These are phyloP conservation scores for Berberis thunbergii DNA, from an alignment of 164 flowering plant species.

Conservation along the genomic window DNA sequence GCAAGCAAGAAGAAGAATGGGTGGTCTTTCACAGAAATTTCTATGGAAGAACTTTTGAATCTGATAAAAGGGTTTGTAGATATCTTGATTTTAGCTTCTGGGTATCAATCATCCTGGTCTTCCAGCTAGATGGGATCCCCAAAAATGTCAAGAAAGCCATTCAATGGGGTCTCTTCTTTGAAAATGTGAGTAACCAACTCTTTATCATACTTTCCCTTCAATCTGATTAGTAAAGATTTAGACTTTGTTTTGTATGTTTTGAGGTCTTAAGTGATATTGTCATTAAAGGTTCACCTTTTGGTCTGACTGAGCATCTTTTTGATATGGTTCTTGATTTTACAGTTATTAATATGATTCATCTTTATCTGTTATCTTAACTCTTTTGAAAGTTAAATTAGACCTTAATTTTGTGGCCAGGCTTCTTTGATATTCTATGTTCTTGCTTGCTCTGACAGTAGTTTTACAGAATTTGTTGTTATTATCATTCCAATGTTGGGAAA, in stretches of 20 bases:
- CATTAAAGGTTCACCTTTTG: no score
- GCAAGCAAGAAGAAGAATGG: slow-evolving; percentile 17
- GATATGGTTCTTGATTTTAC: no score
- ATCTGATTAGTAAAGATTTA: background rate
- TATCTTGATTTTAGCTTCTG: no score
- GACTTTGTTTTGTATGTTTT: background rate
- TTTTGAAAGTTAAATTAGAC: no score
- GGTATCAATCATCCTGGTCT: no score
- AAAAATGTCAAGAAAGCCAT: slow-evolving; percentile 49
- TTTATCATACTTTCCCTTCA: background rate
- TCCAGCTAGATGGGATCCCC: slow-evolving; percentile 41
- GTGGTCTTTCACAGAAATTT: slow-evolving; percentile 52
- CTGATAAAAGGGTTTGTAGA: slow-evolving; percentile 58
- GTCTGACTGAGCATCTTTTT: no score
- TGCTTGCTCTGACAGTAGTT: background rate
- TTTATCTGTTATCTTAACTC: no score
- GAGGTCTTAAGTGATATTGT: background rate
- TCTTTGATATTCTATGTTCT: no score
- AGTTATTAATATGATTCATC: background rate
- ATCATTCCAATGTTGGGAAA: background rate
- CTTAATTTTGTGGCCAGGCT: no score
- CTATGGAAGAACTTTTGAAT: slow-evolving; percentile 44
- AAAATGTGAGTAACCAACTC: slow-evolving; percentile 34
- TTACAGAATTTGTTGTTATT: background rate
- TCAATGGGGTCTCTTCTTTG: slow-evolving; percentile 15